Conservation (phyloP, 2,329 filamentous ascomycete genomes). For the Zalaria sp. region DNA sequence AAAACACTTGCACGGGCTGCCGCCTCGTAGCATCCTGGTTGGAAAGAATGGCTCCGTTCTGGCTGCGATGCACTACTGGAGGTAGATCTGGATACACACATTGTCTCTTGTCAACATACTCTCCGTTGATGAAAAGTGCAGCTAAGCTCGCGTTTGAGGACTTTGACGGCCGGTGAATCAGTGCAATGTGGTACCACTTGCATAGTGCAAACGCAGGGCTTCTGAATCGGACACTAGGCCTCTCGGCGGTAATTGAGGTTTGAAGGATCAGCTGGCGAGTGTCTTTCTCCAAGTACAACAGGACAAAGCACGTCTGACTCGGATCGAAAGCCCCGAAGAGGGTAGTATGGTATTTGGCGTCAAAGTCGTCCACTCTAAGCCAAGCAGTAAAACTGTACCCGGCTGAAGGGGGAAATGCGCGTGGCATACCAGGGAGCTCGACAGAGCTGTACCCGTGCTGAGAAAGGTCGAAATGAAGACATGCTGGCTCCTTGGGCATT, state of each 20-base stretch:
- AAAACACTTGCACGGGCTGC: constrained; percentile 68
- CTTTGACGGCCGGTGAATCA: constrained; percentile 71
- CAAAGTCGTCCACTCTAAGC: constrained; percentile 80
- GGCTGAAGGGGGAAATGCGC: constrained; percentile 65
- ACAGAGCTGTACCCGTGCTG: constrained; percentile 78
- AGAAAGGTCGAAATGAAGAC: constrained; percentile 88
- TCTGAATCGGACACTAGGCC: constrained; percentile 89
- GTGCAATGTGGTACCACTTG: constrained; percentile 83
- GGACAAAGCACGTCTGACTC: constrained; percentile 81
- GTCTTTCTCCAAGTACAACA: constrained; percentile 88
- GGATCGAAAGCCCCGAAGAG: constrained; percentile 91
- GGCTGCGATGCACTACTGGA: constrained; percentile 24
- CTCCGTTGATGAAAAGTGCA: constrained; percentile 79
- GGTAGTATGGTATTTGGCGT: constrained; percentile 75
- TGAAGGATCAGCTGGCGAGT: constrained; percentile 90
- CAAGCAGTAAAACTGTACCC: constrained; percentile 88
- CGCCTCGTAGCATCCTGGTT: constrained; percentile 4
- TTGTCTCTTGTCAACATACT: constrained; percentile 85
- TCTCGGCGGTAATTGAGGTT: constrained; percentile 74
- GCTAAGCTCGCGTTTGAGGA: constrained; percentile 66
- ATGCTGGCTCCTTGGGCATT: constrained; percentile 62
- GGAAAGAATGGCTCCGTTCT: constrained; percentile 1
- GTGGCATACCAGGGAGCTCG: constrained; percentile 74
- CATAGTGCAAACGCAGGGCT: constrained; percentile 60
- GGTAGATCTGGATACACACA: constrained; percentile 75